Evolutionary conservation across 495 filamentous ascomycete genomes (phyloP).

Genomic region (Neurospora tetrasperma): DNA sequence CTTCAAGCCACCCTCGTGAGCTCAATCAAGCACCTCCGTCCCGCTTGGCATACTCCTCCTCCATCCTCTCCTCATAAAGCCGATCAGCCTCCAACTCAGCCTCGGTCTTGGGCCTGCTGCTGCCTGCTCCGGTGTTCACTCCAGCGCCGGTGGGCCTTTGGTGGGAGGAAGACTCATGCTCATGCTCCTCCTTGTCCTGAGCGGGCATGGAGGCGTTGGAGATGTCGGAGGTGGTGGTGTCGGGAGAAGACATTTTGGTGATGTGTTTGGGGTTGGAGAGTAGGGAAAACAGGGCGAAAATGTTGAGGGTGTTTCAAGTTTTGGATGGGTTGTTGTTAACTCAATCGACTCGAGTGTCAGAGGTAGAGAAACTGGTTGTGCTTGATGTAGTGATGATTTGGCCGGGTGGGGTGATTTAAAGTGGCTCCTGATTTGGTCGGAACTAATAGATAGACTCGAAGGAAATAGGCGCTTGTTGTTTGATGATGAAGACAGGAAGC

Average conservation of each 20-base stretch:
- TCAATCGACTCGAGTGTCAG: neutral
- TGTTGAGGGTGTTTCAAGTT: neutral
- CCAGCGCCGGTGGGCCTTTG: constrained; percentile 24
- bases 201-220: neutral
- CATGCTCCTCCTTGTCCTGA: neutral
- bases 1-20: constrained; percentile 23
- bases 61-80: constrained; percentile 59
- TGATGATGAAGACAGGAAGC: neutral
- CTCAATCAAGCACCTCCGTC: constrained; percentile 52
- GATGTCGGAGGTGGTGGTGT: neutral
- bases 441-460: neutral
- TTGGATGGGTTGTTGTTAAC: neutral
- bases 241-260: neutral
- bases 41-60: constrained; percentile 71
- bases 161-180: neutral
- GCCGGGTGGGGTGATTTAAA: neutral
- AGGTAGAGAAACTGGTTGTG: neutral
- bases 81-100: constrained; percentile 45
- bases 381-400: neutral
- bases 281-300: neutral
- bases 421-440: neutral
- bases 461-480: neutral
- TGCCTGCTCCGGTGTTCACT: constrained; percentile 29
- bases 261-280: neutral
- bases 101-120: constrained; percentile 28